A percentile compares a stretch with the other conserved stretches of the same genome.
Conservation (phyloP, 2,329 filamentous ascomycete genomes). For the Juglanconis oblonga region DNA sequence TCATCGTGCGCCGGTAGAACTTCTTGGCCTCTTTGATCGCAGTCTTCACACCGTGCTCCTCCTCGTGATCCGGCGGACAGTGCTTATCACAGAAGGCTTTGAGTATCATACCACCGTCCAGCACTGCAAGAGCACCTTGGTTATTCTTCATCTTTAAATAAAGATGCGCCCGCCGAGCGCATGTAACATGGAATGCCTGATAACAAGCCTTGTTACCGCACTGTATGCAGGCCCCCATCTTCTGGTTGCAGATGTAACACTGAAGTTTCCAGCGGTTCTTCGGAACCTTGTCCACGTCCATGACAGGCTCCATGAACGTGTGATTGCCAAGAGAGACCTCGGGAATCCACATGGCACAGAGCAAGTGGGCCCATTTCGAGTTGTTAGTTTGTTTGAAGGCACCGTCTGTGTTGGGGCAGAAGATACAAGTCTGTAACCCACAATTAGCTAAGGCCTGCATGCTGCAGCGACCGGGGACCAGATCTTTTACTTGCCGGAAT, state of each 20-base stretch:
- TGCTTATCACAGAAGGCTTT: conserved; percentile 98
- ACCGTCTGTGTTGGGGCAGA: conserved; percentile 95
- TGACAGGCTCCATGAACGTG: conserved; percentile 97
- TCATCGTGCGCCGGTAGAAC: conserved; percentile 88
- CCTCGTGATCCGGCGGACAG: conserved; percentile 82
- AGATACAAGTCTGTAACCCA: conserved; percentile 75
- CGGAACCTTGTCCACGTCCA: conserved; percentile 96
- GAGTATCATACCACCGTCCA: conserved; percentile 75
- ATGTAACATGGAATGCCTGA: conserved; percentile 95
- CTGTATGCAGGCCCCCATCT: conserved; percentile 97
- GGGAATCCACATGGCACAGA: conserved; percentile 98
- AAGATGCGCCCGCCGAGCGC: conserved; percentile 80
- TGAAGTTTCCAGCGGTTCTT: conserved; percentile 89
- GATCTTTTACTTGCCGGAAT: conserved; percentile 62
- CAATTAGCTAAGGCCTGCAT: conserved; percentile 8
- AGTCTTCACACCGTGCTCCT: conserved; percentile 77
- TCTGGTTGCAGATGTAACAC: conserved; percentile 96
- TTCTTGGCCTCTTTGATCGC: conserved; percentile 81
- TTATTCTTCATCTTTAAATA: conserved; percentile 97
- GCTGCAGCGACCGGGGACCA: not conserved
- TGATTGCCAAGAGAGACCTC: conserved; percentile 94
- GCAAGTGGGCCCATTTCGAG: conserved; percentile 92
- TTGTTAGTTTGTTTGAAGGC: conserved; percentile 98
- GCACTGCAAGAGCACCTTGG: conserved; percentile 72
- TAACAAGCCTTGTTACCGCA: conserved; percentile 98